These are phyloP conservation scores for Suillus alpinus DNA, from an alignment of 768 basidiomycete species.

Conservation along the genomic window DNA sequence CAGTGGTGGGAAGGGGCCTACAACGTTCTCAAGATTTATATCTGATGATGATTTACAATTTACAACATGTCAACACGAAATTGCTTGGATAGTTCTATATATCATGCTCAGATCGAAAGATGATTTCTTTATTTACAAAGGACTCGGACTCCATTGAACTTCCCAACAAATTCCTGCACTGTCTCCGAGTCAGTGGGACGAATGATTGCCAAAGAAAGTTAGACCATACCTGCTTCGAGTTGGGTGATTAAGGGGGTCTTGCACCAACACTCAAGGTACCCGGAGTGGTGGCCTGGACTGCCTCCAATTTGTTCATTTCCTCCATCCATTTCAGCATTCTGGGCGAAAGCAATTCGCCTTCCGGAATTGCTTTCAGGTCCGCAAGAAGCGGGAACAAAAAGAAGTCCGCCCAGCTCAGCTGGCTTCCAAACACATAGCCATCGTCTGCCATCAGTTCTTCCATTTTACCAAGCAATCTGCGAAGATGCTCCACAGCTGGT, in stretches of 20 bases:
- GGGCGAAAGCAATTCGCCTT: constrained; percentile 21
- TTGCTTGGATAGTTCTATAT: not conserved
- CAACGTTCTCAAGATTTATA: not conserved
- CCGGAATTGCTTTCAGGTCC: constrained; percentile 26
- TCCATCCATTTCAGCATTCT: constrained; percentile 25
- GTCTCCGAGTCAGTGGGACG: not conserved
- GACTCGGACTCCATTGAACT: not conserved
- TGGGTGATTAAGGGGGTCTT: constrained; percentile 17
- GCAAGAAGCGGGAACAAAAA: constrained; percentile 32
- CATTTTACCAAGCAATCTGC: constrained; percentile 11
- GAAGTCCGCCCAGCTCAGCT: constrained; percentile 31
- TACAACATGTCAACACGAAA: not conserved
- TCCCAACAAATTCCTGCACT: not conserved
- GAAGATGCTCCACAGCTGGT: constrained; percentile 16
- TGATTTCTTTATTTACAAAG: not conserved
- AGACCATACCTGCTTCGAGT: not conserved
- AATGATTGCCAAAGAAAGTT: not conserved
- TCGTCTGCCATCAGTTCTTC: constrained; percentile 24
- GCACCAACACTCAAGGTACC: constrained; percentile 27
- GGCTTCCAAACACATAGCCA: constrained; percentile 28
- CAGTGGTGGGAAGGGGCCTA: not conserved
- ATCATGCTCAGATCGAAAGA: not conserved
- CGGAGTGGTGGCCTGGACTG: constrained; percentile 19
- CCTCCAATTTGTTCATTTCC: constrained; percentile 22
- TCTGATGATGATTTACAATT: not conserved